Evolutionary conservation across 2,329 filamentous ascomycete species (phyloP).

Genomic region (Setomelanomma holmii): DNA sequence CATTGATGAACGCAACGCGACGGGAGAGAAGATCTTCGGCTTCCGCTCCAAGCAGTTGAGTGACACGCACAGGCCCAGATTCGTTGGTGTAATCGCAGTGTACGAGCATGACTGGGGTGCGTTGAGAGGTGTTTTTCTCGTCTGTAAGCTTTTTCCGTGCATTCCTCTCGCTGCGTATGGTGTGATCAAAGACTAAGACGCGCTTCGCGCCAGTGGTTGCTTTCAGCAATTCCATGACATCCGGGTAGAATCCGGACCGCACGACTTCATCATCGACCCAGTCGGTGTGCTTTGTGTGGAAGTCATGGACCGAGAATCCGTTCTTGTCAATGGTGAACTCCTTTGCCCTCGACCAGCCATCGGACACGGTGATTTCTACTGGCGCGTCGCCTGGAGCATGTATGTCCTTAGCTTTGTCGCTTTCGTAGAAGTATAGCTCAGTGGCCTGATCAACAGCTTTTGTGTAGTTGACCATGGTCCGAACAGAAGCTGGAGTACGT

Average conservation of each 20-base stretch:
- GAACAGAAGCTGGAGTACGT: slow-evolving; percentile 6
- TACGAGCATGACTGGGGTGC: slow-evolving; percentile 59
- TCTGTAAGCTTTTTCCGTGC: slow-evolving; percentile 44
- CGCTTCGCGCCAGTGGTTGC: slow-evolving; percentile 53
- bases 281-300: slow-evolving; percentile 46
- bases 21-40: slow-evolving; percentile 52
- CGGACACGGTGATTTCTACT: slow-evolving; percentile 49
- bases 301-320: slow-evolving; percentile 55
- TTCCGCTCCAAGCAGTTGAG: slow-evolving; percentile 54
- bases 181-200: slow-evolving; percentile 60
- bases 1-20: slow-evolving; percentile 59
- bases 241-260: slow-evolving; percentile 53
- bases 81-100: slow-evolving; percentile 60
- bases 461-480: slow-evolving; percentile 56
- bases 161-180: slow-evolving; percentile 52
- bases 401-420: slow-evolving; percentile 47
- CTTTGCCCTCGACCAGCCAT: slow-evolving; percentile 52
- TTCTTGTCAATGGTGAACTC: slow-evolving; percentile 56
- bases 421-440: slow-evolving; percentile 53
- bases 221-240: slow-evolving; percentile 57
- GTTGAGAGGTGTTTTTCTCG: slow-evolving; percentile 43
- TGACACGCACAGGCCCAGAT: slow-evolving; percentile 53
- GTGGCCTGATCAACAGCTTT: slow-evolving; percentile 52
- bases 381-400: slow-evolving; percentile 52
- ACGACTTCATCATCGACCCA: slow-evolving; percentile 55